Percentiles rank a stretch among this genome's conserved stretches.
Evolutionary conservation across 768 basidiomycete genomes (phyloP).

Genomic region (Porphyrellus cyaneotinctus): DNA sequence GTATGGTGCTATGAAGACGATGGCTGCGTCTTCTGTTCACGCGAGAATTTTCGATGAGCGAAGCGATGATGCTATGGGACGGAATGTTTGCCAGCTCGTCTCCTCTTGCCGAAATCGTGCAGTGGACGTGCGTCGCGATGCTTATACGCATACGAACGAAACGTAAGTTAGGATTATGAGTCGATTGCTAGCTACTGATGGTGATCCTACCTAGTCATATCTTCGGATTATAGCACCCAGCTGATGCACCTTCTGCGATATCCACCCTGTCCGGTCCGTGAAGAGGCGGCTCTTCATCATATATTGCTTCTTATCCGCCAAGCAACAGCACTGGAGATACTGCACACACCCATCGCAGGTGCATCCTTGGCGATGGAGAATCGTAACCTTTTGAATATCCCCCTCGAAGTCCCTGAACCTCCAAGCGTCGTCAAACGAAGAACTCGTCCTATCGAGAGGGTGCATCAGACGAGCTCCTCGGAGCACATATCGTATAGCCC

Average conservation of each 20-base stretch:
- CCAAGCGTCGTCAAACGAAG: constrained; percentile 37
- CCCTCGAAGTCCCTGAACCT: constrained; percentile 57
- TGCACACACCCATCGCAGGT: constrained; percentile 71
- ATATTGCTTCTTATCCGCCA: constrained; percentile 75
- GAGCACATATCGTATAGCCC: constrained; percentile 17
- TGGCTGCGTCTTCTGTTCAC: constrained; percentile 94
- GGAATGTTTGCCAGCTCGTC: constrained; percentile 82
- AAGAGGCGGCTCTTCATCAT: constrained; percentile 47
- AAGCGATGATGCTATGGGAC: constrained; percentile 92
- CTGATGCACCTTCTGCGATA: constrained; percentile 85
- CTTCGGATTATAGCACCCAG: constrained; percentile 82
- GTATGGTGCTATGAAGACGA: constrained; percentile 48
- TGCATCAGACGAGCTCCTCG: constrained; percentile 24
- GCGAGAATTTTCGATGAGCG: constrained; percentile 78
- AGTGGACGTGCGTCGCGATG: constrained; percentile 93
- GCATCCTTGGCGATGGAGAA: constrained; percentile 82
- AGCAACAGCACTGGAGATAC: constrained; percentile 72
- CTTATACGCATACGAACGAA: constrained; percentile 89
- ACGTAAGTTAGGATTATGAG: constrained; percentile 44
- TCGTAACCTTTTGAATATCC: constrained; percentile 68
- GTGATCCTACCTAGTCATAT: constrained; percentile 55
- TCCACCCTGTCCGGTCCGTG: constrained; percentile 43
- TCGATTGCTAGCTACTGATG: constrained; percentile 9
- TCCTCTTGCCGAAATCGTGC: constrained; percentile 68
- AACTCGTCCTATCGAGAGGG: constrained; percentile 30